A percentile compares a stretch with the other conserved stretches of the same genome.
phyloP scores from a whole-genome alignment of 306 rosid genomes.

The Crotalaria pallida region DNA sequence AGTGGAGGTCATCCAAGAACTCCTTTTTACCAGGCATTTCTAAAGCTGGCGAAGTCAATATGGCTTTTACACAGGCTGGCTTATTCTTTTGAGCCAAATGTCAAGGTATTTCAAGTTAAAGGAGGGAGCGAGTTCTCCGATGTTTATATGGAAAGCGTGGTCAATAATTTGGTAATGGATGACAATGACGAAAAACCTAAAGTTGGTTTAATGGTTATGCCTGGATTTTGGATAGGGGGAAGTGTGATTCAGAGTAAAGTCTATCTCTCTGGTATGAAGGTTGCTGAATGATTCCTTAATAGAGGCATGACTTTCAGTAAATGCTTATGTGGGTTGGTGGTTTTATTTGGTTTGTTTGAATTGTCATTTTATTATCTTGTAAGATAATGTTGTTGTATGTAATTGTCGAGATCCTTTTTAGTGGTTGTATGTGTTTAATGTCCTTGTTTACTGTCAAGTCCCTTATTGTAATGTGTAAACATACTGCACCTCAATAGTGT shows the following conservation, averaged over 20 bases:
- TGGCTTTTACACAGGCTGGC: conserved; percentile 97
- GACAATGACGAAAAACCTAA: conserved; percentile 64
- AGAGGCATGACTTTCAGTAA: not conserved
- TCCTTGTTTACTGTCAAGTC: not conserved
- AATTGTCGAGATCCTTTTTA: conserved; percentile 18
- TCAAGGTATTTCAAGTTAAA: conserved; percentile 89
- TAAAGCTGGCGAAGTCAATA: conserved; percentile 79
- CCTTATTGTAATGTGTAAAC: conserved; percentile 11
- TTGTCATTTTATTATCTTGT: conserved; percentile 20
- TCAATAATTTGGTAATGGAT: conserved; percentile 73
- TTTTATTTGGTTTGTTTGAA: not conserved
- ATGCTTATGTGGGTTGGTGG: conserved; percentile 27
- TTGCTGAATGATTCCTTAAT: conserved; percentile 54
- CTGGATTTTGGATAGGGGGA: conserved; percentile 85
- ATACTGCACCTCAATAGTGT: not conserved
- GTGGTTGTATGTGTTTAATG: not conserved
- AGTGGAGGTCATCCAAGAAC: conserved; percentile 99
- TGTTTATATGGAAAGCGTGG: conserved; percentile 89
- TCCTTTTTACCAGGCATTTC: conserved; percentile 91
- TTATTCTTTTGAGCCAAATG: conserved; percentile 71
- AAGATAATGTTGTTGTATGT: conserved; percentile 30
- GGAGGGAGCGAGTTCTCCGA: conserved; percentile 89
- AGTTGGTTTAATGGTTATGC: conserved; percentile 97
- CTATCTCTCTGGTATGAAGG: conserved; percentile 91
- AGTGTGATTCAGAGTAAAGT: conserved; percentile 91